Evolutionary conservation across 2,329 filamentous ascomycete genomes (phyloP), one percentile per base, ranked within the genome.

Genomic region (Macrophomina phaseolina): DNA sequence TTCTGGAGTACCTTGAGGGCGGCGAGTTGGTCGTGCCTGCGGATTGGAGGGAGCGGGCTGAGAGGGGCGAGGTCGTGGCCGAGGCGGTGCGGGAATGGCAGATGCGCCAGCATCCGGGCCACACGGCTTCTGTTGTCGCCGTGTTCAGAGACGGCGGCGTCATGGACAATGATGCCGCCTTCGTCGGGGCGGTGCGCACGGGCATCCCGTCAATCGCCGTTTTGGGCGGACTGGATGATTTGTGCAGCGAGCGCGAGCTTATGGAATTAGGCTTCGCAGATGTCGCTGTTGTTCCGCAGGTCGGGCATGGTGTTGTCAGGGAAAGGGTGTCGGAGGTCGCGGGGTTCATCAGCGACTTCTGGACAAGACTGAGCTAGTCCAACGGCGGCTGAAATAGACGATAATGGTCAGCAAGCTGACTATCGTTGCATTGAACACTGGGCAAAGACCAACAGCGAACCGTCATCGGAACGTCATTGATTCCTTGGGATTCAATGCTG

Each of bases 11-110:
- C 0, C 76, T 86, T 0, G 82, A 85, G 63, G 84, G 81, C 0
- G 81, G 80, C 0, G 69, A 76, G 1, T 68, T 84, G 4, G 68
- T 77, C 1, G 80, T 84, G 0, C 81, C 81, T 0, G 49, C 34
- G 0, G 81, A 82, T 55, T 86, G 84, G 83, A 70, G 77, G 68
- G 75, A 82, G 51, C 77, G 77, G 18, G 78, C 83, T 4, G 66
- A 30, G 0, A 70, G 68, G 0, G 82, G 82, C 0, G 79, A 84
- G 48, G 72, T 86, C 0, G 83, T 85, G 0, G 80, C 83, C 0
- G 77, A 82, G 67, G 83, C 82, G 0, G 70, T 86, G 1, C 72
- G 77, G n/a, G 77, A 79, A 0, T 86, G 85, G 85, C 76, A 86
- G 70, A 76, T 80, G 71, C 72, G 69, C 9, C 71, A 82, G 6